Base-by-base conservation (phyloP, 208 protist species). In the Porcisia deanei region DNA sequence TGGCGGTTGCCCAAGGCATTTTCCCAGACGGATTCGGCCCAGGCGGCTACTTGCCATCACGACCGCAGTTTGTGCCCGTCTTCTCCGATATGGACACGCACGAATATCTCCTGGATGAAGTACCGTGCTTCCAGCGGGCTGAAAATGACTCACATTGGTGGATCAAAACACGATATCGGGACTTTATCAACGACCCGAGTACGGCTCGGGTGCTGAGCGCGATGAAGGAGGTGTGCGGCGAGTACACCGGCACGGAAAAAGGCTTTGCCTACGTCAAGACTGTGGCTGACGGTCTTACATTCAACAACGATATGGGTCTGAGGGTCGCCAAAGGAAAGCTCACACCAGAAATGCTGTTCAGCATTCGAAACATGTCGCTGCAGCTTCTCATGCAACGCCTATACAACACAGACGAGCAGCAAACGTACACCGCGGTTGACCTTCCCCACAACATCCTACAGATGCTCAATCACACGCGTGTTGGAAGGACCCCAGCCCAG, bases 61-160 rank as follows among this genome's bases (percentile, higher is more conserved):
- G 86, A 3, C 91, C 91, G 5, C 91, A 96, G 72, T 96, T 94
- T 81, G 87, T 94, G 30, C 91, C 91, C 47, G 81, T 96, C 66
- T 96, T 94, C 75, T 90, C 89, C 2, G 91, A 96, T 70, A 94
- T 96, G 91, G 87, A 94, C 79, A 93, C 89, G 59, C 91, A 96
- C 74, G 91, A 96, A 80, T 96, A 94, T 74, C 84, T 96, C 41
- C 82, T 96, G 55, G 89, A 96, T 81, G 88, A 96, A 59, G 89
- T 96, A 30, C 91, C 91, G 47, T 96, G 91, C 82, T 94, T 94
- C 72, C 81, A 85, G 60, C 88, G 89, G n/a, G 91, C 89, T 10
- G 89, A 92, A 79, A 73, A 71, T 16, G 89, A 96, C 80, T 88
- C 88, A n/a, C 69, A 79, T 39, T 79, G 83, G n/a, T 96, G 91